These are phyloP conservation scores for Candida suzukii DNA, from an alignment of 805 yeast genomes.

Conservation along the genomic window DNA sequence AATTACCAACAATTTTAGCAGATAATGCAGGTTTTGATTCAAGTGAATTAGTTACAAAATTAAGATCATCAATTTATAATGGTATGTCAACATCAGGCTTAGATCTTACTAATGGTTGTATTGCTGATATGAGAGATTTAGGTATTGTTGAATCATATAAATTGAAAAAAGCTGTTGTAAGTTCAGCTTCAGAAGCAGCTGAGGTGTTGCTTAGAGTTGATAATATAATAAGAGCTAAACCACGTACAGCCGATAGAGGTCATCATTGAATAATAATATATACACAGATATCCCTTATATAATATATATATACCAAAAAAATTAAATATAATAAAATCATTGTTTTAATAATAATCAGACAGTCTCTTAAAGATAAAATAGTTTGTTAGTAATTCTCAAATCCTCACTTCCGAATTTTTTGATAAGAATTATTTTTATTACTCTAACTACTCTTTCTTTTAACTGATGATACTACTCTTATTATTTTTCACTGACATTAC, in stretches of 20 bases:
- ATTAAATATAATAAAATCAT: too few species aligned
- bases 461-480: too few species aligned
- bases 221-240: constrained; percentile 93
- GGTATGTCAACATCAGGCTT: constrained; percentile 91
- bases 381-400: too few species aligned
- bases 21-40: constrained; percentile 98
- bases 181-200: constrained; percentile 96
- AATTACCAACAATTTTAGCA: constrained; percentile 89
- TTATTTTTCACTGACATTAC: too few species aligned
- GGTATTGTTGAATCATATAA: constrained; percentile 93
- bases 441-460: too few species aligned
- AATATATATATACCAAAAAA: too few species aligned
- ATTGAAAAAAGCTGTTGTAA: constrained; percentile 87
- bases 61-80: constrained; percentile 84
- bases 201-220: constrained; percentile 94
- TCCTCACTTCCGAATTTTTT: not conserved
- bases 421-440: too few species aligned
- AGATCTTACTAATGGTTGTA: constrained; percentile 73
- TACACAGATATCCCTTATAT: too few species aligned
- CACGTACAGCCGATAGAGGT: constrained; percentile 91
- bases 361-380: too few species aligned
- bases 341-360: too few species aligned
- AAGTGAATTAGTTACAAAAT: constrained; percentile 81
- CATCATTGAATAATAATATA: not conserved
- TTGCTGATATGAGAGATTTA: constrained; percentile 90